Percentiles rank a stretch among this genome's conserved stretches.
These are phyloP conservation scores for Aureobasidium namibiae DNA, from an alignment of 2,329 filamentous ascomycete species.

Conservation along the genomic window DNA sequence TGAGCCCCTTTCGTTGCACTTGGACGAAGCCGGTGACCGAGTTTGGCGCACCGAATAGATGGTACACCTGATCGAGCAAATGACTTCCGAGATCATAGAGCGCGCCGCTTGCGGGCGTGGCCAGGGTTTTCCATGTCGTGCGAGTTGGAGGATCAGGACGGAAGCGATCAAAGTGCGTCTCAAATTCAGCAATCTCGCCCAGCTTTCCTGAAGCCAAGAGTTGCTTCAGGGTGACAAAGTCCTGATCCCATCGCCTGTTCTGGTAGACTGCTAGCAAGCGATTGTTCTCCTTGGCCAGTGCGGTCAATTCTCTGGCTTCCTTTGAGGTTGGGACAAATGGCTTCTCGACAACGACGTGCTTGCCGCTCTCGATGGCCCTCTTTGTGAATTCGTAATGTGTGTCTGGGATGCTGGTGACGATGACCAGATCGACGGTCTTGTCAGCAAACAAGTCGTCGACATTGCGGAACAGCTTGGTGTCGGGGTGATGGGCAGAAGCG, in stretches of 20 bases:
- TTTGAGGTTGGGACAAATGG: constrained; percentile 66
- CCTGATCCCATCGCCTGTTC: constrained; percentile 66
- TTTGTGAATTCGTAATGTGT: constrained; percentile 61
- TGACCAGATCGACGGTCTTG: constrained; percentile 56
- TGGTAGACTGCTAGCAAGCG: constrained; percentile 41
- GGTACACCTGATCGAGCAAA: constrained; percentile 65
- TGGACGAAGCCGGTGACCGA: constrained; percentile 60
- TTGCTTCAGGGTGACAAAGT: constrained; percentile 62
- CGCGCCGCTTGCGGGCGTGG: constrained; percentile 57
- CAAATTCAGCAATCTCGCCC: constrained; percentile 67
- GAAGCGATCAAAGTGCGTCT: constrained; percentile 74
- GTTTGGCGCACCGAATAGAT: constrained; percentile 60
- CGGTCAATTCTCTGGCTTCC: constrained; percentile 56
- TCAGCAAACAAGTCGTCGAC: constrained; percentile 58
- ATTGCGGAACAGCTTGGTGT: constrained; percentile 55
- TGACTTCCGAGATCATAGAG: constrained; percentile 71
- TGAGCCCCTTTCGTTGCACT: constrained; percentile 53
- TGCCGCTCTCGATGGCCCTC: constrained; percentile 58
- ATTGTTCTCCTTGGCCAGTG: constrained; percentile 29
- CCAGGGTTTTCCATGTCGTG: constrained; percentile 58
- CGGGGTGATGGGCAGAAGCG: constrained; percentile 59
- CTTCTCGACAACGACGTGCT: constrained; percentile 76
- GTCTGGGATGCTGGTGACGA: constrained; percentile 63
- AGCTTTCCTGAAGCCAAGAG: constrained; percentile 53
- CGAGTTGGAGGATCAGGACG: constrained; percentile 45